Base-by-base conservation (phyloP, 2,329 filamentous ascomycete species). In the Diaporthe citrichinensis region DNA sequence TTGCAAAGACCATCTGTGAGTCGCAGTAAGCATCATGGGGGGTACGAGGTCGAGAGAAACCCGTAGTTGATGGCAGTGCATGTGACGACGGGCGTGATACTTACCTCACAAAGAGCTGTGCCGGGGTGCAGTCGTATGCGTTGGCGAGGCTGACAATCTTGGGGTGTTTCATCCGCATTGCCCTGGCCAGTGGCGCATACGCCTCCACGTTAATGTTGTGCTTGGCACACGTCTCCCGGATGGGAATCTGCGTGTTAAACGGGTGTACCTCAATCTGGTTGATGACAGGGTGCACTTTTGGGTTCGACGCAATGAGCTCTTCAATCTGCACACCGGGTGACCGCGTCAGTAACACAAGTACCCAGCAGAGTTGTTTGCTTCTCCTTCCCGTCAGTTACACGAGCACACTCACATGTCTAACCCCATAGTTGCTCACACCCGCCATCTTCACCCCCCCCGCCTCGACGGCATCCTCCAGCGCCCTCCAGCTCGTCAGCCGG, bases 191-290 rank as follows among this genome's bases (percentile, higher is more conserved):
- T 8, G 95, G 95, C 9, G 94, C 94, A 78, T 97, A 97, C 0
- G 95, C 94, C 84, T 97, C 92, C 2, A 97, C 88, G 0, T 92
- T 85, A 74, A 97, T 95, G 51, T 87, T 85, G 78, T 96, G 86
- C 76, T 90, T 85, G 74, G 90, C 87, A 80, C 94, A 94, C 79
- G 91, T 92, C 17, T 89, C 87, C 0, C 91, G 89, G 77, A 97
- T 95, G 51, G 88, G 87, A 0, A 86, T 87, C 71, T 93, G 90
- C 2, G 93, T 95, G 82, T 96, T 95, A 89, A 96, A 97, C 0
- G 94, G 94, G 77, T 96, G 94, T 2, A 96, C 89, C 82, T 96
- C 93, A 79, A 96, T 93, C 84, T 97, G 94, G 80, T 96, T 96
- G 69, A 96, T 90, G 1, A 91, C 90, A 0, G 94, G 94, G 14